Conservation (phyloP, 768 basidiomycete genomes). For the Xanthoconium stramineum region DNA sequence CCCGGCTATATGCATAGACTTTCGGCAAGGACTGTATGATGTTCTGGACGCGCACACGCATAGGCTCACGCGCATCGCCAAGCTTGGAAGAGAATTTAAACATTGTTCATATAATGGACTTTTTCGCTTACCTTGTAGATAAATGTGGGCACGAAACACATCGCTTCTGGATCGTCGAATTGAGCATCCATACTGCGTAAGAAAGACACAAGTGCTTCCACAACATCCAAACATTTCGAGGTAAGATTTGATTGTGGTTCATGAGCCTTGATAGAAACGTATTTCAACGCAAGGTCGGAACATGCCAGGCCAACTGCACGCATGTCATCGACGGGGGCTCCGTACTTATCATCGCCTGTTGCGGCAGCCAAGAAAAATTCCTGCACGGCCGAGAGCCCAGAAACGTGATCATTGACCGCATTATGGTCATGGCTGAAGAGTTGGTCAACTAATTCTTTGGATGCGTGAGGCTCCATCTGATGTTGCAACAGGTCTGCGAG, state of each 20-base stretch:
- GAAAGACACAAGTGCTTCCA: conserved; percentile 75
- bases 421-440: conserved; percentile 96
- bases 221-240: conserved; percentile 83
- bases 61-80: conserved; percentile 85
- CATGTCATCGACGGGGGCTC: conserved; percentile 43
- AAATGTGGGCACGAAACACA: conserved; percentile 85
- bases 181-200: conserved; percentile 71
- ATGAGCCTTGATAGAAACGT: conserved; percentile 84
- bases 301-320: conserved; percentile 75
- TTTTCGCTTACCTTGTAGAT: conserved; percentile 70
- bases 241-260: conserved; percentile 89
- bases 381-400: conserved; percentile 68
- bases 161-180: conserved; percentile 81
- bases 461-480: conserved; percentile 87
- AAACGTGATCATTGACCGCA: conserved; percentile 87
- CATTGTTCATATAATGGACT: neutral
- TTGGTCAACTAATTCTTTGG: conserved; percentile 68
- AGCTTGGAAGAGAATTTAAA: conserved; percentile 49
- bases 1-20: conserved; percentile 89
- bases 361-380: conserved; percentile 69
- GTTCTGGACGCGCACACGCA: conserved; percentile 74
- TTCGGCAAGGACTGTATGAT: conserved; percentile 84
- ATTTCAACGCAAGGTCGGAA: conserved; percentile 90
- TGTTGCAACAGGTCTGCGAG: conserved; percentile 79
- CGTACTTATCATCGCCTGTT: conserved; percentile 53